phyloP scores from a whole-genome alignment of 2,329 filamentous ascomycete genomes.

The Ploettnerulaceae sp. region DNA sequence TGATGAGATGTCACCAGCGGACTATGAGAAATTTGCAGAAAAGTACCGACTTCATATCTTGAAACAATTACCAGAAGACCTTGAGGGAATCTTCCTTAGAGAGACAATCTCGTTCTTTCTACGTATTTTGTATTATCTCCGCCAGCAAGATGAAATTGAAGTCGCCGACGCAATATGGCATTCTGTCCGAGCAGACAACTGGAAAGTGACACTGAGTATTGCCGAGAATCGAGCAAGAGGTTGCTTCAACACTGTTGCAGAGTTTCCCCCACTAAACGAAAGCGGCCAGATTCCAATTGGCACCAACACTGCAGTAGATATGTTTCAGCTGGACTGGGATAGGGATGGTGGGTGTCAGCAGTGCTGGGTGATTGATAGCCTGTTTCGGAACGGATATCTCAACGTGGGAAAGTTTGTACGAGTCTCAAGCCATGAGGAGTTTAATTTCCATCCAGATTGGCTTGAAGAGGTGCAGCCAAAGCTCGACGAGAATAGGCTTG shows the following conservation, averaged over 20 bases:
- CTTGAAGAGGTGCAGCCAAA: not conserved
- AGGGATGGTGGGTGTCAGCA: constrained; percentile 1
- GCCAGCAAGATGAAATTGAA: not conserved
- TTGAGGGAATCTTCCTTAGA: not conserved
- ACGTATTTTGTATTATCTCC: not conserved
- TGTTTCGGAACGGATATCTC: constrained; percentile 1
- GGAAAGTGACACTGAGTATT: not conserved
- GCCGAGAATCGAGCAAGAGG: not conserved
- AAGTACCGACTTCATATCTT: not conserved
- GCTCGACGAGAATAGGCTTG: not conserved
- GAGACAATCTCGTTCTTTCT: not conserved
- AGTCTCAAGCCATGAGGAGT: constrained; percentile 2
- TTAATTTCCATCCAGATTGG: constrained; percentile 1
- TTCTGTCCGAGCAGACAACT: not conserved
- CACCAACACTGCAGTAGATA: not conserved
- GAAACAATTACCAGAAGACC: not conserved
- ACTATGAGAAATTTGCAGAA: not conserved
- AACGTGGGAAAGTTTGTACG: constrained; percentile 2
- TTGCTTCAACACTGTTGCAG: constrained; percentile 6
- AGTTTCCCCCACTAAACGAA: not conserved
- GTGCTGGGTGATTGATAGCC: constrained; percentile 5
- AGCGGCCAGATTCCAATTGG: not conserved
- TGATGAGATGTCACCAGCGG: not conserved
- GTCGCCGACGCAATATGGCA: constrained; percentile 8
- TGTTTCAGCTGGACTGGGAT: constrained; percentile 6